phyloP scores from a whole-genome alignment of 2,329 filamentous ascomycete species.

The Sporothrix phasma region DNA sequence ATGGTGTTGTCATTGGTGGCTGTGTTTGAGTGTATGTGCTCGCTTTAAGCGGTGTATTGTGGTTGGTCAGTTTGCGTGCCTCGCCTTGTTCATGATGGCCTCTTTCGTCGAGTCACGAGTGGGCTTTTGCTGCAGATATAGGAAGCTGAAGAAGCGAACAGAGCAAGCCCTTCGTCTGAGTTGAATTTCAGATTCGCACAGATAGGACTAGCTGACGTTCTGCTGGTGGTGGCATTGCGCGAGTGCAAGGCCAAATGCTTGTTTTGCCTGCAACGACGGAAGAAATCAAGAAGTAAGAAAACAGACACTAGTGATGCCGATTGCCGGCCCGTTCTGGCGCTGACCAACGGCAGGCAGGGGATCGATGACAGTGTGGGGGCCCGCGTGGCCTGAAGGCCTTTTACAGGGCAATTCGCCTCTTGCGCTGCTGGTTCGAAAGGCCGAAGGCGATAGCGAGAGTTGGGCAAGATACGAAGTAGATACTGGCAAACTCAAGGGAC shows the following conservation, averaged over 20 bases:
- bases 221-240: background rate
- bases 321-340: background rate
- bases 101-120: background rate
- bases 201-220: background rate
- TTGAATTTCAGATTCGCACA: background rate
- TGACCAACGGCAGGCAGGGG: background rate
- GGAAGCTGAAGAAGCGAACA: background rate
- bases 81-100: background rate
- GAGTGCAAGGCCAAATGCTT: background rate
- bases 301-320: background rate
- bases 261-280: background rate
- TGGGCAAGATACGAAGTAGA: too few species aligned
- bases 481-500: too few species aligned
- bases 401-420: background rate
- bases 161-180: too few species aligned
- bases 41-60: background rate
- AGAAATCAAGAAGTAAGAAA: too few species aligned
- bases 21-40: background rate
- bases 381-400: background rate
- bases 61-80: background rate
- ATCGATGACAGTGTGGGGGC: background rate
- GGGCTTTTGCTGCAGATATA: background rate
- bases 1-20: background rate
- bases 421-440: background rate
- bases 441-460: background rate